These are phyloP conservation scores for Ananas comosus DNA, from an alignment of 176 grass and related monocot species.

Conservation along the genomic window DNA sequence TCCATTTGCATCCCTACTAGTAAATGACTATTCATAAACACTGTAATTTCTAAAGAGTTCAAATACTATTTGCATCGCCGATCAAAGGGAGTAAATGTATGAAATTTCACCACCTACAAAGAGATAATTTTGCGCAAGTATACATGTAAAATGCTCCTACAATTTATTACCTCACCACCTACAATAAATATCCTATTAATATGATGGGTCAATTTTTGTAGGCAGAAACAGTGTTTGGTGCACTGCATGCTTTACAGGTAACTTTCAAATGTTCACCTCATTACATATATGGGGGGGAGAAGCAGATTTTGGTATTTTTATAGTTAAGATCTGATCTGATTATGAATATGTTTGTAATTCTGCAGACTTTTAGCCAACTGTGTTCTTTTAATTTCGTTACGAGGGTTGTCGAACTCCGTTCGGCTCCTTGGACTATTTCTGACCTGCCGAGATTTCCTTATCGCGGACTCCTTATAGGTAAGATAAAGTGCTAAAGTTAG, in stretches of 20 bases:
- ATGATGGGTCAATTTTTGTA: constrained; percentile 25
- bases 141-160: not conserved
- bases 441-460: constrained; percentile 91
- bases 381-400: constrained; percentile 83
- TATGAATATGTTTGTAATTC: constrained; percentile 10
- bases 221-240: constrained; percentile 91
- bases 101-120: no score
- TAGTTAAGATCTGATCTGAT: constrained; percentile 11
- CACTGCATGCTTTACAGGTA: constrained; percentile 89
- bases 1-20: no score
- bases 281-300: not conserved
- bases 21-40: no score
- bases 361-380: constrained; percentile 85
- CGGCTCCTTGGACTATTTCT: constrained; percentile 76
- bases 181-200: not conserved
- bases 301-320: not conserved
- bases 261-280: constrained; percentile 18
- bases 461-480: constrained; percentile 88
- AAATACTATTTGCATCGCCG: no score
- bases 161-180: not conserved
- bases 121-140: not conserved
- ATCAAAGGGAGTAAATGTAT: no score
- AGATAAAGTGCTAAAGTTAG: constrained; percentile 19
- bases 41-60: no score
- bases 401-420: constrained; percentile 53